Evolutionary conservation across 2,329 filamentous ascomycete species (phyloP).

Genomic region (Trichoderma breve): DNA sequence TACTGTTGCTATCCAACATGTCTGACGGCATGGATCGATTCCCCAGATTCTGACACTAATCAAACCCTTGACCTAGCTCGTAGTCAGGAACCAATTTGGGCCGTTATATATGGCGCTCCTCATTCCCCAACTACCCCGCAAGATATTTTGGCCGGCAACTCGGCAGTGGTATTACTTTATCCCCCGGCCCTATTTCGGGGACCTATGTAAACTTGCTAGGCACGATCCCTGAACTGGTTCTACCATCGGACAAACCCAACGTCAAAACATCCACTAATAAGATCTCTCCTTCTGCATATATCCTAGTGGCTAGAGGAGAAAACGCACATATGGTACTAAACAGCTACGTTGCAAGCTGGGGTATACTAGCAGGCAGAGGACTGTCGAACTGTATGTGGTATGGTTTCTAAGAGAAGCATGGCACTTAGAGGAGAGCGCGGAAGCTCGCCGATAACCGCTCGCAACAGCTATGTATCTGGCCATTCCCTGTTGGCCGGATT

Average conservation of each 20-base stretch:
- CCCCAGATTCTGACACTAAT: background rate
- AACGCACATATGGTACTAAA: background rate
- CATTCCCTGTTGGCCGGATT: background rate
- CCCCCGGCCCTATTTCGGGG: constrained; percentile 3
- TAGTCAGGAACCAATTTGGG: background rate
- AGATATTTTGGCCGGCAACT: background rate
- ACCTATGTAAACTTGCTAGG: background rate
- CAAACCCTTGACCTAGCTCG: background rate
- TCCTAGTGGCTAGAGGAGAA: background rate
- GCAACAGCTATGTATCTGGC: background rate
- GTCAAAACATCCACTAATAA: background rate
- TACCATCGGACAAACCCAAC: background rate
- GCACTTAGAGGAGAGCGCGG: background rate
- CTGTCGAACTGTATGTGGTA: background rate
- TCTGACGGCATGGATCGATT: background rate
- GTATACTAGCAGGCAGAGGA: background rate
- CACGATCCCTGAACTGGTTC: background rate
- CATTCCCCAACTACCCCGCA: background rate
- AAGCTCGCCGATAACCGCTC: background rate
- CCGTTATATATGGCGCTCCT: background rate
- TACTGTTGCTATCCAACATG: no score
- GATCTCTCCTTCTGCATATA: constrained; percentile 4
- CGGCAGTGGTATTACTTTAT: background rate
- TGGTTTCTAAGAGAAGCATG: background rate
- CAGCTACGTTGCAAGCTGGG: background rate